Evolutionary conservation across 2,329 filamentous ascomycete species (phyloP).

Genomic region (Colletotrichum navitas): DNA sequence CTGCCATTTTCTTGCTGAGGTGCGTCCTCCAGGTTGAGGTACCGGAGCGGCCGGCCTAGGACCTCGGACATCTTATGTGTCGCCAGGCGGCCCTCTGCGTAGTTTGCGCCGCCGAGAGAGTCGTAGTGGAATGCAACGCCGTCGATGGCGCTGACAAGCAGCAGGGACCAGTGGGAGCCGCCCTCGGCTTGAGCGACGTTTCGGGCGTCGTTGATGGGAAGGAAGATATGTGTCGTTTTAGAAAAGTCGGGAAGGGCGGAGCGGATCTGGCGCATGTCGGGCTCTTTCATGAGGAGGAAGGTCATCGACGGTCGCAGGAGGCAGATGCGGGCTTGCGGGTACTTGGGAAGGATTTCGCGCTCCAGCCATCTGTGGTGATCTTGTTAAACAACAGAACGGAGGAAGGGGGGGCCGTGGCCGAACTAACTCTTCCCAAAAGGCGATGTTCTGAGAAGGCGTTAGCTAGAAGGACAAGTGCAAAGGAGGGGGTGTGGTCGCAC

Average conservation of each 20-base stretch:
- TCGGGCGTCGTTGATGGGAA: conserved; percentile 91
- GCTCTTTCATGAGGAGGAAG: conserved; percentile 86
- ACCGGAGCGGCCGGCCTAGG: conserved; percentile 75
- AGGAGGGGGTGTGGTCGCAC: conserved; percentile 60
- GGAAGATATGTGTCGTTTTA: conserved; percentile 89
- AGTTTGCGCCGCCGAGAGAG: conserved; percentile 82
- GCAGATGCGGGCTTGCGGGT: conserved; percentile 86
- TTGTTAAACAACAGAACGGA: conserved; percentile 25
- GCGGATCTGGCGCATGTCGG: conserved; percentile 66
- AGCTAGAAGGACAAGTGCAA: conserved; percentile 43
- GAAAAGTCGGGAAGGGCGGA: conserved; percentile 85
- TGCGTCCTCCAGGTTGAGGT: conserved; percentile 85
- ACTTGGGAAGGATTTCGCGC: conserved; percentile 84
- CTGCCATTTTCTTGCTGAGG: conserved; percentile 93
- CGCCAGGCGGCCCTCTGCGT: conserved; percentile 77
- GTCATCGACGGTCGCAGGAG: conserved; percentile 94
- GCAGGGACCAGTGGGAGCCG: conserved; percentile 93
- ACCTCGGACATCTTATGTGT: conserved; percentile 77
- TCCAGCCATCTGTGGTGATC: conserved; percentile 77
- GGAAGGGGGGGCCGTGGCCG: conserved; percentile 15
- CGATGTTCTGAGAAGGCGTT: conserved; percentile 76
- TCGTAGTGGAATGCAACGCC: conserved; percentile 98
- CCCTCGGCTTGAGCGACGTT: conserved; percentile 85
- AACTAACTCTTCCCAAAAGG: conserved; percentile 95
- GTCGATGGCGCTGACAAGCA: conserved; percentile 90